Evolutionary conservation across 805 yeast genomes (phyloP), one percentile per base, ranked within the genome.

Genomic region (Metschnikowia shivogae): DNA sequence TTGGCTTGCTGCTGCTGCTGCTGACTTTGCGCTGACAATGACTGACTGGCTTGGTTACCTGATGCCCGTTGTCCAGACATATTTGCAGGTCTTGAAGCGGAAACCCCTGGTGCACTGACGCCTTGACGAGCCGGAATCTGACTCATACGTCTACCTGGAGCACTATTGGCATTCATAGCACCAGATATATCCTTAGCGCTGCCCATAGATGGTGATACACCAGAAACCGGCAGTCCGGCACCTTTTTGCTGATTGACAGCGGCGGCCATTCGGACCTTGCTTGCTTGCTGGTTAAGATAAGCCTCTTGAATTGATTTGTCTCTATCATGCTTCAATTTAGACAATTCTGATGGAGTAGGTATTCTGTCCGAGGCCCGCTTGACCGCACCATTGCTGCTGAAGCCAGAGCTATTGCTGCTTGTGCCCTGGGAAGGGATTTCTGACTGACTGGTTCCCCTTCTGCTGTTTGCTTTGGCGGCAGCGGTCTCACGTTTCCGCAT

Each of bases 401-500:
- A 31, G 30, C 42, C 13, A 8, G 51, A 34, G 11, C 55, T 28
- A n/a, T 33, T 32, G n/a, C 48, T 36, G 4, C 40, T 29, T 11
- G 33, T 45, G 11, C 26, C 13, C 22, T 12, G 35, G n/a, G 54
- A 42, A 13, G 42, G n/a, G 29, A 39, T 36, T 6, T 45, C 44
- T 2, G 54, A 48, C 33, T 40, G 47, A 20, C 40, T 42, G 19
- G 54, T 48, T 33, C 38, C 34, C 19, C 60, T 48, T 35, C 62
- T 50, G 38, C 60, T 59, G 31, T 53, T 54, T 42, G 63, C 50
- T 48, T 68, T 68, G 4, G 74, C 66, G 8, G 58, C 52, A 4
- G 81, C 79, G 55, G 75, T 80, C 62, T 93, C 99, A 36, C 98
- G 75, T 61, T 90, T 90, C 54, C 88, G 81, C 84, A 90, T 88